phyloP scores from a whole-genome alignment of 1,284 basidiomycete species.

The Trametes hirsuta region DNA sequence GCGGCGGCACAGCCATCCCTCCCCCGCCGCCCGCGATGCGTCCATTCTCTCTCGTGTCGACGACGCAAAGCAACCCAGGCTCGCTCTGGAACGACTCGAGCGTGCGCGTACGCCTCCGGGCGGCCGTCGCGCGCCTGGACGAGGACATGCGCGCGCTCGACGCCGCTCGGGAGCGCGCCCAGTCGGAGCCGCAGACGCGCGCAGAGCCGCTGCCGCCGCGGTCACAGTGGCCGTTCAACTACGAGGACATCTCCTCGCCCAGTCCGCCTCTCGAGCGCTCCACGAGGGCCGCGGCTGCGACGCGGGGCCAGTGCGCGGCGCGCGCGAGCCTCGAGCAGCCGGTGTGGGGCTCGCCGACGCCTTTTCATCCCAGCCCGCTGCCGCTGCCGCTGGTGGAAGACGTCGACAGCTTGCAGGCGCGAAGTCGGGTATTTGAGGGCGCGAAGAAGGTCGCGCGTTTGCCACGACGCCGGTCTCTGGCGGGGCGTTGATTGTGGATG shows the following conservation, averaged over 20 bases:
- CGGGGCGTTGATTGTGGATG: conserved; percentile 11
- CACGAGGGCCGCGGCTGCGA: neutral
- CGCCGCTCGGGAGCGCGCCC: neutral
- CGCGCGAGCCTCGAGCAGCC: conserved; percentile 13
- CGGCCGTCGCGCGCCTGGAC: conserved; percentile 6
- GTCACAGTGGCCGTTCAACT: conserved; percentile 1
- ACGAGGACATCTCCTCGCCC: neutral
- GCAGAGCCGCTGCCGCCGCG: neutral
- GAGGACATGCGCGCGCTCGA: conserved; percentile 12
- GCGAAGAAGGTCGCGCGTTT: conserved; percentile 15
- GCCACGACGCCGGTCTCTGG: conserved; percentile 13
- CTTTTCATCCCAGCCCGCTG: conserved; percentile 29
- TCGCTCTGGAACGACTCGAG: conserved; percentile 25
- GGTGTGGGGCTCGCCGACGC: conserved; percentile 28
- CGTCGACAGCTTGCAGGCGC: conserved; percentile 11
- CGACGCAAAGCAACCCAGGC: conserved; percentile 22
- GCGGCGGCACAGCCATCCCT: conserved; percentile 4
- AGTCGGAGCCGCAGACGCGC: neutral
- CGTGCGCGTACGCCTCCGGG: conserved; percentile 20
- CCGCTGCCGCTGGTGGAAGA: conserved; percentile 27
- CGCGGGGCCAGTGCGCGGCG: neutral
- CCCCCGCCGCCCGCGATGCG: conserved; percentile 20
- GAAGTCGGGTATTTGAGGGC: conserved; percentile 13
- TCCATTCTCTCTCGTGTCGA: conserved; percentile 23
- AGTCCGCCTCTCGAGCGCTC: conserved; percentile 15